Evolutionary conservation across 805 yeast genomes (phyloP).

Genomic region (Wickerhamomyces ciferrii): DNA sequence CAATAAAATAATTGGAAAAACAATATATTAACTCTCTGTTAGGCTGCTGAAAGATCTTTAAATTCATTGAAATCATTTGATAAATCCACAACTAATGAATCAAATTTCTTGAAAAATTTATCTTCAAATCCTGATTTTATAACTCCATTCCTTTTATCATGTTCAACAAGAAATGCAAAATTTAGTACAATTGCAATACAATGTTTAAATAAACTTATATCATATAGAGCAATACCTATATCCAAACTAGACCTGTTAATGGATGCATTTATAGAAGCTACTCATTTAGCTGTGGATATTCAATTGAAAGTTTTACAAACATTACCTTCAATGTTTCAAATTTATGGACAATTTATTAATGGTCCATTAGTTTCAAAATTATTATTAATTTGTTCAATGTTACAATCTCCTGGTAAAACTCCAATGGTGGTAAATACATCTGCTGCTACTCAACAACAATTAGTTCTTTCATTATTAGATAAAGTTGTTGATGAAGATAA

Average conservation of each 20-base stretch:
- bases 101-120: constrained; percentile 27
- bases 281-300: constrained; percentile 71
- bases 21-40: not conserved
- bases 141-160: constrained; percentile 66
- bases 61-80: constrained; percentile 34
- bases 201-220: constrained; percentile 57
- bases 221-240: constrained; percentile 48
- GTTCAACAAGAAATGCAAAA: constrained; percentile 71
- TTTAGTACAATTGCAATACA: constrained; percentile 69
- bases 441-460: constrained; percentile 86
- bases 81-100: constrained; percentile 21
- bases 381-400: constrained; percentile 62
- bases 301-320: constrained; percentile 84
- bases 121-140: constrained; percentile 48
- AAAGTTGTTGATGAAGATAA: constrained; percentile 41
- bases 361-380: constrained; percentile 54
- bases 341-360: constrained; percentile 48
- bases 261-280: constrained; percentile 66
- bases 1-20: not conserved
- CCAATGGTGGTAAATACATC: constrained; percentile 86
- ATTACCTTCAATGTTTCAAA: constrained; percentile 68
- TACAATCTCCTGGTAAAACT: constrained; percentile 64
- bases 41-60: constrained; percentile 44
- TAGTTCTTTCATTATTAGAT: constrained; percentile 75
- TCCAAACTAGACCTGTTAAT: constrained; percentile 50